A percentile compares a stretch with the other conserved stretches of the same genome.
Conservation (phyloP, 2,329 filamentous ascomycete species). For the Xylariaceae sp. region DNA sequence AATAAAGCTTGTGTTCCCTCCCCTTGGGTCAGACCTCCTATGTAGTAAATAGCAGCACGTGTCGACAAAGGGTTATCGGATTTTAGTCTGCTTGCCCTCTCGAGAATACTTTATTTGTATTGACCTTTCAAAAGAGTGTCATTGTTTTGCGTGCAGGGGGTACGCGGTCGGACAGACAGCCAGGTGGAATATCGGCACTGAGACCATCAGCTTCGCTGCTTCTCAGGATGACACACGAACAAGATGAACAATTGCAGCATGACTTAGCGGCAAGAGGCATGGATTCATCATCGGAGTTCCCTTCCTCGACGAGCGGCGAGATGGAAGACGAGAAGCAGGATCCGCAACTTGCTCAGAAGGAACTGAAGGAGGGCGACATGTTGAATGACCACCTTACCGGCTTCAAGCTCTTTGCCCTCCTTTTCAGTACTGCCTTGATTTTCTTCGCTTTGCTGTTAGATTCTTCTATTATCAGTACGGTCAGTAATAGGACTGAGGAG, state of each 20-base stretch:
- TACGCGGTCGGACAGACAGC: background rate
- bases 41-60: too few relatives aligned
- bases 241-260: background rate
- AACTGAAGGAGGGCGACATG: constrained; percentile 19
- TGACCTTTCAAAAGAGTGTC: background rate
- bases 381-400: constrained; percentile 27
- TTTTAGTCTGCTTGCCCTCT: background rate
- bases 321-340: constrained; percentile 5
- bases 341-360: background rate
- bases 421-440: constrained; percentile 34
- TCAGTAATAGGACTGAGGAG: constrained; percentile 21
- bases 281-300: background rate
- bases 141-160: background rate
- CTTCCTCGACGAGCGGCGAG: background rate
- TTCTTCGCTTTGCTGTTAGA: constrained; percentile 46
- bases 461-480: constrained; percentile 49
- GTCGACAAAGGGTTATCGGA: background rate
- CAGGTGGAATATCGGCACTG: background rate
- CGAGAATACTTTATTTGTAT: background rate
- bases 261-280: background rate
- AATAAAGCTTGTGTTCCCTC: background rate
- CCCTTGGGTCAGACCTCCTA: background rate
- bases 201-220: background rate
- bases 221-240: constrained; percentile 3
- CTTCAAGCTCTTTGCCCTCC: constrained; percentile 23